Base-by-base conservation (phyloP, 1,284 basidiomycete species). In the Leccinum subspadiceum region DNA sequence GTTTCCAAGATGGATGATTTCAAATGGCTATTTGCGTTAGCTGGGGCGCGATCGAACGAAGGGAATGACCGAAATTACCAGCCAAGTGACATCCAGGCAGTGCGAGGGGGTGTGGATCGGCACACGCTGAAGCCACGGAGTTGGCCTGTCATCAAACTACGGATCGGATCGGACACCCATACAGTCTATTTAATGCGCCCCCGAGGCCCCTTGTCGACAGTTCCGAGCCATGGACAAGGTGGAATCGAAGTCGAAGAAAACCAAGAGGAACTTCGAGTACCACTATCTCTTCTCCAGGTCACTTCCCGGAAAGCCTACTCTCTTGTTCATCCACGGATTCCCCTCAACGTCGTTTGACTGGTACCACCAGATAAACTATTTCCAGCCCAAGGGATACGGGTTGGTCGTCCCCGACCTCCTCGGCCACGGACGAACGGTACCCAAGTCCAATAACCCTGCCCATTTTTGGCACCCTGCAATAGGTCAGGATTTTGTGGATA, bases 361-460 rank as follows among this genome's bases (percentile, higher is more conserved):
- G 81, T 67, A 75, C 44, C 67, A 73, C 24, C 78, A 80, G 62
- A 75, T 82, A 56, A 63, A 74, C 9, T 76, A 75, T 63, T 81
- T 83, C 69, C 63, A 74, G 41, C 64, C 70, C 24, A 70, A 68
- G 44, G 83, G 83, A 20, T 83, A 78, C 55, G 76, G 81, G 13
- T 57, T 83, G 29, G 66, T 84, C 59, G 79, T 77, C 7, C 83
- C 81, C 0, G 80, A 83, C 66, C 75, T 80, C 68, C 73, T 83
- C 10, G 83, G 82, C 9, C 79, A 77, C 33, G 81, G 81, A 12
- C 76, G 68, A 15, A 81, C 81, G 6, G 77, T 69, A 50, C 78
- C 72, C 60, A 83, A 81, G 68, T 77, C 82, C 3, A 64, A 60
- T 0, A 71, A 77, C 13, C 66, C 74, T 2, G 64, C 65, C 5